phyloP scores from a whole-genome alignment of 129 eudicot species.

The Tanacetum coccineum region DNA sequence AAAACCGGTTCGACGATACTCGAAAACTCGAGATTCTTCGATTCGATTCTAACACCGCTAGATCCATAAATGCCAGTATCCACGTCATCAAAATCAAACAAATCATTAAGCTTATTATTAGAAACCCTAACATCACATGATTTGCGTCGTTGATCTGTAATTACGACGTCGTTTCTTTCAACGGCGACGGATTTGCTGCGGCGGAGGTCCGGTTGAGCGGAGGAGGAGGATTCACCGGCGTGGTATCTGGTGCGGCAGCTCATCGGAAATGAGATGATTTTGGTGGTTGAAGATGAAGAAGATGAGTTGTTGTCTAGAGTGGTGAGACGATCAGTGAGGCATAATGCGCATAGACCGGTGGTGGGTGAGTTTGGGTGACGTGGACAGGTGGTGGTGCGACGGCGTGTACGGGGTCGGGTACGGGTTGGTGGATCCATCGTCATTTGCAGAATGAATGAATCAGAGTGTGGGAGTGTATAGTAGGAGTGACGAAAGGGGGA shows the following conservation, averaged over 20 bases:
- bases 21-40: constrained; percentile 58
- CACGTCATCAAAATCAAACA: constrained; percentile 32
- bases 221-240: constrained; percentile 16
- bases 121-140: constrained; percentile 51
- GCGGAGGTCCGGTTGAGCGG: constrained; percentile 49
- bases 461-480: neutral
- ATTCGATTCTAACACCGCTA: constrained; percentile 37
- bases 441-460: constrained; percentile 22
- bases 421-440: constrained; percentile 33
- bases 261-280: constrained; percentile 13
- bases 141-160: constrained; percentile 53
- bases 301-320: constrained; percentile 44
- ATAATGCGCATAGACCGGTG: constrained; percentile 82
- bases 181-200: constrained; percentile 70
- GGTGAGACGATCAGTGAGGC: constrained; percentile 82
- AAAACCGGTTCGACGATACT: constrained; percentile 19
- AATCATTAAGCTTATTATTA: constrained; percentile 27
- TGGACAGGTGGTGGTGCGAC: constrained; percentile 59
- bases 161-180: constrained; percentile 37
- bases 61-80: constrained; percentile 19
- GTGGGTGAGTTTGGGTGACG: constrained; percentile 74
- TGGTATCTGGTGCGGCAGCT: constrained; percentile 21
- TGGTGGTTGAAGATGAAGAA: constrained; percentile 19
- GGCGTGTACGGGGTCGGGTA: constrained; percentile 56
- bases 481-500: constrained; percentile 11